These are phyloP conservation scores for Kazachstania bromeliacearum DNA, from an alignment of 805 yeast species.

Conservation along the genomic window DNA sequence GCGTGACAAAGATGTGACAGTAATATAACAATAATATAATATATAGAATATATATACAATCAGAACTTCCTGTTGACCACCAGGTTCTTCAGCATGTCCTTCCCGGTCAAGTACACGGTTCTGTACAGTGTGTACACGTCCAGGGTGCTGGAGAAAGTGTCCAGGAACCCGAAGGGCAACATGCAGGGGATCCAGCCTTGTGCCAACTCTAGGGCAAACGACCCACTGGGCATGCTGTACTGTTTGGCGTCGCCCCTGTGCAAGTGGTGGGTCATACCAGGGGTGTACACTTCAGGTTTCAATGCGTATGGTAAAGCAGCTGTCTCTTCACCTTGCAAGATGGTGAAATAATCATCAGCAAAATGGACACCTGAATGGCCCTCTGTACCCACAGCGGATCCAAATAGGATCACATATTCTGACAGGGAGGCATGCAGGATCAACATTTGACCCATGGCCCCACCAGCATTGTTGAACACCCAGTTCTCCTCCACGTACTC, in stretches of 20 bases:
- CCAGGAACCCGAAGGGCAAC: constrained; percentile 92
- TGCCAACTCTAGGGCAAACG: constrained; percentile 88
- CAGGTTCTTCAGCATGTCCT: constrained; percentile 65
- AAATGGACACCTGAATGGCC: constrained; percentile 95
- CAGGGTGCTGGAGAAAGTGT: constrained; percentile 67
- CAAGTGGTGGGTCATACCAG: constrained; percentile 84
- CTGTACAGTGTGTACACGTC: constrained; percentile 60
- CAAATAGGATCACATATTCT: constrained; percentile 89
- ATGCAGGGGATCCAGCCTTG: constrained; percentile 98
- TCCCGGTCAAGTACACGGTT: constrained; percentile 68
- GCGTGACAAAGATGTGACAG: not conserved
- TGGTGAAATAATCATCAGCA: constrained; percentile 96
- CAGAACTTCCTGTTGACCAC: constrained; percentile 12
- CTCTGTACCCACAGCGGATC: constrained; percentile 88
- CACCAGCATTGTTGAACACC: constrained; percentile 97
- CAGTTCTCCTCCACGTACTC: constrained; percentile 70
- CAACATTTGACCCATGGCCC: constrained; percentile 96
- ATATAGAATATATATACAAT: too few species aligned
- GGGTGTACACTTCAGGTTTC: constrained; percentile 59
- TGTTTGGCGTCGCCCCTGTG: constrained; percentile 68
- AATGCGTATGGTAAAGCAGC: constrained; percentile 63
- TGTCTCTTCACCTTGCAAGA: constrained; percentile 65
- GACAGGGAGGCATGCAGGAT: constrained; percentile 89
- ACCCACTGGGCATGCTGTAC: constrained; percentile 72
- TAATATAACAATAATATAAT: too few species aligned